Evolutionary conservation across 176 grass and related monocot species (phyloP), one percentile per base, ranked within the genome.

Genomic region (Typha latifolia): DNA sequence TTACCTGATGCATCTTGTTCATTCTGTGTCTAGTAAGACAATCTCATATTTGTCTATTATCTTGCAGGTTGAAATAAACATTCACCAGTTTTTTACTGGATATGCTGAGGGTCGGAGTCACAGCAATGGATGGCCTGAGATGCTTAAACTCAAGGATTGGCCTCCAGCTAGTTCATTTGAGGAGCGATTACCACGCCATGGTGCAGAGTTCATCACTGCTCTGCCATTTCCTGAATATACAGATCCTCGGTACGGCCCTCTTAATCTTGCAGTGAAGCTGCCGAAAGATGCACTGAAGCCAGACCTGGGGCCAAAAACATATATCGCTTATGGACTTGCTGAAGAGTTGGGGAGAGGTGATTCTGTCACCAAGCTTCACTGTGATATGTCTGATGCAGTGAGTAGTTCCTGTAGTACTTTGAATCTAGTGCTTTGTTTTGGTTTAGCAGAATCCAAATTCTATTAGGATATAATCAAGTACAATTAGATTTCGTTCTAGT

Each of bases 291-390:
- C 75, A 48, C 37, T 79, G 63, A 90, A 90, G 56, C 86, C 86
- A 61, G 91, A 95, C 62, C 69, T 90, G 12, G 86, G 86, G 19
- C 86, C 91, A 63, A 95, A 95, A 79, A 82, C 88, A 49, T 97
- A 95, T 62, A 84, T 90, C 68, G 86, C 86, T 27, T 95, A 90
- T 87, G 91, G 91, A 43, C 66, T 90, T 69, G 15, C 43, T 51
- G 69, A 87, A 70, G 91, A 95, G 57, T 76, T 90, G 26, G 81
- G 86, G 27, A 84, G 84, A 69, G 91, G 91, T n/a, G 91, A 90
- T 78, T 95, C 86, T 24, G 87, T 96, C 47, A 96, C 91, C 27
- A 91, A 96, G 64, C 84, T 96, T 91, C 91, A 96, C 62, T 96
- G 91, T 14, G 91, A 91, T 57, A 72, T 96, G 51, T 88, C 84